A percentile compares a stretch with the other conserved stretches of the same genome.
phyloP scores from a whole-genome alignment of 768 basidiomycete genomes.

The Rossbeevera mucosa region DNA sequence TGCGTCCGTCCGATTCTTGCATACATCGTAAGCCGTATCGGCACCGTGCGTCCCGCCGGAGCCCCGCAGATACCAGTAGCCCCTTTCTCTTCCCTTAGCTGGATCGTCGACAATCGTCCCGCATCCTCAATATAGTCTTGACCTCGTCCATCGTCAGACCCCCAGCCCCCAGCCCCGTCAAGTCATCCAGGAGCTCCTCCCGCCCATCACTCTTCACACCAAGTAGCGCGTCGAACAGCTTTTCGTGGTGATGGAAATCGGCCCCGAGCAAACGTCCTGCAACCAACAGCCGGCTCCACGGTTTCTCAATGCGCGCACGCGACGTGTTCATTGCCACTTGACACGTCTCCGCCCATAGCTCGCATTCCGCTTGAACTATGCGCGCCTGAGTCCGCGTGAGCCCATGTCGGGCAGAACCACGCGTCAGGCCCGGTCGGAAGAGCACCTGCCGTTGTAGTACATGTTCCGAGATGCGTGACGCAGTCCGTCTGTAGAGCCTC shows the following conservation, averaged over 20 bases:
- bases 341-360: slow-evolving; percentile 81
- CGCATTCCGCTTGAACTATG: slow-evolving; percentile 63
- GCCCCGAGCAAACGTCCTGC: slow-evolving; percentile 64
- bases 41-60: neutral
- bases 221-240: slow-evolving; percentile 14
- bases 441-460: slow-evolving; percentile 80
- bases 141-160: slow-evolving; percentile 65
- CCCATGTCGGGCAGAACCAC: slow-evolving; percentile 21
- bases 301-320: slow-evolving; percentile 56
- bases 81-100: neutral
- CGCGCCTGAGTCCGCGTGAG: slow-evolving; percentile 46
- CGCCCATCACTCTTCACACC: slow-evolving; percentile 36
- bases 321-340: slow-evolving; percentile 49
- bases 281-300: slow-evolving; percentile 72
- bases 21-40: neutral
- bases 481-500: slow-evolving; percentile 69
- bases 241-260: slow-evolving; percentile 40
- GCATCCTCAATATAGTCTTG: slow-evolving; percentile 45
- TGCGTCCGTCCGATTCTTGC: neutral
- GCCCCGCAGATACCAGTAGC: neutral
- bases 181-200: slow-evolving; percentile 44
- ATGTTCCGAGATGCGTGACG: slow-evolving; percentile 65
- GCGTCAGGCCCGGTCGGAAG: slow-evolving; percentile 66
- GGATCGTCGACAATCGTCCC: slow-evolving; percentile 35
- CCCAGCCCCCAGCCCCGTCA: slow-evolving; percentile 51